These are phyloP conservation scores for Zelopaecilomyces penicillatus DNA, from an alignment of 2,329 filamentous ascomycete genomes.

Conservation along the genomic window DNA sequence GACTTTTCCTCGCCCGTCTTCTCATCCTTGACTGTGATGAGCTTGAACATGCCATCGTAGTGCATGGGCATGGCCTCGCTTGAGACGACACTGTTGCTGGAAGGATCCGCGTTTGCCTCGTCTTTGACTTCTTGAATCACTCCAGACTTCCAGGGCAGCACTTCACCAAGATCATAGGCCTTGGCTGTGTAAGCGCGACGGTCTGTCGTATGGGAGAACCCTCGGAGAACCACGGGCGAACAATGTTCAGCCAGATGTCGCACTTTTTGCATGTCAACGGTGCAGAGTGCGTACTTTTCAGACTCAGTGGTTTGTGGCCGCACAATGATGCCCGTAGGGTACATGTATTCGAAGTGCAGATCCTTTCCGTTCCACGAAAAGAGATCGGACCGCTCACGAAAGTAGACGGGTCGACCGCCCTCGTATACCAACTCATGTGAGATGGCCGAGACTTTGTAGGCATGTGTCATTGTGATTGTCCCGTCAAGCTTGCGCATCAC, in stretches of 20 bases:
- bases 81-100: constrained; percentile 2
- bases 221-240: constrained; percentile 45
- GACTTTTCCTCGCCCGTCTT: background rate
- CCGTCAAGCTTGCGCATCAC: constrained; percentile 25
- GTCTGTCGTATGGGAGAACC: constrained; percentile 38
- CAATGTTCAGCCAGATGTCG: constrained; percentile 37
- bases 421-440: constrained; percentile 25
- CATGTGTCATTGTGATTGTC: constrained; percentile 13
- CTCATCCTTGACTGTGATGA: background rate
- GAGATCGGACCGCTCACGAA: constrained; percentile 25
- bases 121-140: constrained; percentile 4
- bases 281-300: background rate
- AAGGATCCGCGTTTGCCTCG: background rate
- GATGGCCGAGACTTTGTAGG: constrained; percentile 10
- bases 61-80: constrained; percentile 6
- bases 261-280: constrained; percentile 35
- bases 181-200: constrained; percentile 37
- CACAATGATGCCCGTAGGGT: constrained; percentile 10
- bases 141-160: background rate
- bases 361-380: constrained; percentile 13
- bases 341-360: constrained; percentile 12
- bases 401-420: constrained; percentile 25
- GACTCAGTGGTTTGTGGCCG: background rate
- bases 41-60: constrained; percentile 6
- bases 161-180: constrained; percentile 35